Conservation (phyloP, 768 basidiomycete genomes). For the Russula virescens region DNA sequence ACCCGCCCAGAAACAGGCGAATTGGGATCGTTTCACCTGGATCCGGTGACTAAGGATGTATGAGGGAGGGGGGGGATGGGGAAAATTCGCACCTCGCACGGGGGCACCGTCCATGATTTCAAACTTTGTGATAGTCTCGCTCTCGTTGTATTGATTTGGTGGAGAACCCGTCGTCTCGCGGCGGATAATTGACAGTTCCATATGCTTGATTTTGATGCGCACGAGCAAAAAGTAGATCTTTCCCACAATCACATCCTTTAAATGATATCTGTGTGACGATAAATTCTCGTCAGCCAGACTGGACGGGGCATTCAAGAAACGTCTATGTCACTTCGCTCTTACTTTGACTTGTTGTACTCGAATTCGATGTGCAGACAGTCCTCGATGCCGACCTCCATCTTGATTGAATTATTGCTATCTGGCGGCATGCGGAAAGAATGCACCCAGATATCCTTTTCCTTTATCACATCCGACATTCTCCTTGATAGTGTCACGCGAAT, state of each 20-base stretch:
- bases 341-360: slow-evolving; percentile 99
- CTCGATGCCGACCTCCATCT: slow-evolving; percentile 99
- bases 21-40: slow-evolving; percentile 97
- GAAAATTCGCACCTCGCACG: slow-evolving; percentile 63
- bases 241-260: slow-evolving; percentile 98
- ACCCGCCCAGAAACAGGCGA: slow-evolving; percentile 93
- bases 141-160: slow-evolving; percentile 99
- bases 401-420: slow-evolving; percentile 95
- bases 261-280: slow-evolving; percentile 69
- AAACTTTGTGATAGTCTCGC: slow-evolving; percentile 98
- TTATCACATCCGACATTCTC: slow-evolving; percentile 86
- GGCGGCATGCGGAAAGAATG: slow-evolving; percentile 99
- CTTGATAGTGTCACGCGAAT: slow-evolving; percentile 86
- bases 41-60: neutral
- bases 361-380: slow-evolving; percentile 99
- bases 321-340: slow-evolving; percentile 29
- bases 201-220: slow-evolving; percentile 99
- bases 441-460: slow-evolving; percentile 95
- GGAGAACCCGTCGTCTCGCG: slow-evolving; percentile 95
- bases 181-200: slow-evolving; percentile 97
- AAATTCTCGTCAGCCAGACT: neutral
- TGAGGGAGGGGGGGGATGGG: neutral
- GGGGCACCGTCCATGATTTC: slow-evolving; percentile 99
- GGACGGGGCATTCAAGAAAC: neutral
- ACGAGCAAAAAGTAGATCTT: slow-evolving; percentile 99